Conservation (phyloP, 2,329 filamentous ascomycete genomes). For the Pseudopithomyces chartarum region DNA sequence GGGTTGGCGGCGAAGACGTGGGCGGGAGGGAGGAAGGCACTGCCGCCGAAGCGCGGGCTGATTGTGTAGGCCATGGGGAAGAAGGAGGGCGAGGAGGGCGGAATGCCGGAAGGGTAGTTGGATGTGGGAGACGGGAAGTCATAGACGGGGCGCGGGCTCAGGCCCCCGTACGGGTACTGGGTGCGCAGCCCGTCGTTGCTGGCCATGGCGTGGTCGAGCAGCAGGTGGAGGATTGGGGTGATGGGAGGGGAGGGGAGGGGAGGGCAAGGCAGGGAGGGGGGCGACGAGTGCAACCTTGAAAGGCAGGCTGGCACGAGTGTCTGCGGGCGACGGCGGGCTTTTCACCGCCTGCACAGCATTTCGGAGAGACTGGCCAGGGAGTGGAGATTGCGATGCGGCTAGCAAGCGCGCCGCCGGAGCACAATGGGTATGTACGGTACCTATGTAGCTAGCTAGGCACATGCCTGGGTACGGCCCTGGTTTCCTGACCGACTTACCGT, state of each 20-base stretch:
- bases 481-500: too few relatives aligned
- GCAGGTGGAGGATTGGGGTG: conserved; percentile 4
- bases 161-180: conserved; percentile 38
- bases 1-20: conserved; percentile 42
- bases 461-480: too few relatives aligned
- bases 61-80: conserved; percentile 44
- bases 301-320: conserved; percentile 24
- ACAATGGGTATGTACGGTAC: not conserved
- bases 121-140: conserved; percentile 46
- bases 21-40: conserved; percentile 44
- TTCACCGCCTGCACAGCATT: conserved; percentile 39
- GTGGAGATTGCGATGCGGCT: conserved; percentile 4
- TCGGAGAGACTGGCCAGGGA: conserved; percentile 21
- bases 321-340: conserved; percentile 26
- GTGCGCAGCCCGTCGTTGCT: conserved; percentile 41
- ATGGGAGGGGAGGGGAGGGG: conserved; percentile 18
- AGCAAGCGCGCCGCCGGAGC: not conserved
- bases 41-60: conserved; percentile 42
- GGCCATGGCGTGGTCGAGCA: conserved; percentile 26
- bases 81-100: conserved; percentile 39
- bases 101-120: conserved; percentile 43
- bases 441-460: too few relatives aligned
- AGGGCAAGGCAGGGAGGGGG: conserved; percentile 18
- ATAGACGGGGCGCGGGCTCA: conserved; percentile 40
- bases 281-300: conserved; percentile 28